Evolutionary conservation across 2,329 filamentous ascomycete genomes (phyloP).

Genomic region (Canariomyces notabilis): DNA sequence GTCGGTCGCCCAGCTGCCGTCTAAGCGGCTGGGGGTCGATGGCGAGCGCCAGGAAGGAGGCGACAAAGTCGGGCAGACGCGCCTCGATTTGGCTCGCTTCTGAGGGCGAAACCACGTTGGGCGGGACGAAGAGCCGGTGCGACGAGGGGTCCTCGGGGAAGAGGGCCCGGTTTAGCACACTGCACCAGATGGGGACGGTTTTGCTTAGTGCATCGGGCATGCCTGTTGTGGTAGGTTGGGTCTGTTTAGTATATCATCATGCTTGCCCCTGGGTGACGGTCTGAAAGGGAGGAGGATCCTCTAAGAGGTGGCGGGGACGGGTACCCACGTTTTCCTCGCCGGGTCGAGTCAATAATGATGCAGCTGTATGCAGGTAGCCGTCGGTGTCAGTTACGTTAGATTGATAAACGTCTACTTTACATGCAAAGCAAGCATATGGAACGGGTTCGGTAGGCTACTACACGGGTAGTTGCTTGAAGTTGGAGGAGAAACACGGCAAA

Average conservation of each 20-base stretch:
- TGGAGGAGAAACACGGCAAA: too few relatives aligned
- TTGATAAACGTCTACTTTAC: too few relatives aligned
- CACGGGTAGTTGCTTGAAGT: too few relatives aligned
- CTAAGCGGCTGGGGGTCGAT: constrained; percentile 54
- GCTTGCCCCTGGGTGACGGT: too few relatives aligned
- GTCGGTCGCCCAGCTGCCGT: constrained; percentile 56
- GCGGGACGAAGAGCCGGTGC: constrained; percentile 63
- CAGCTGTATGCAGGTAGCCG: constrained; percentile 39
- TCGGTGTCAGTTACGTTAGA: not conserved
- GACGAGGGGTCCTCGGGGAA: constrained; percentile 52
- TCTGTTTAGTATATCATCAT: too few relatives aligned
- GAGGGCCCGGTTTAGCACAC: constrained; percentile 73
- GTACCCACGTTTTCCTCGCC: constrained; percentile 72
- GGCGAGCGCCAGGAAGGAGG: constrained; percentile 49
- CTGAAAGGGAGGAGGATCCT: not conserved
- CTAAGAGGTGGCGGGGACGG: not conserved
- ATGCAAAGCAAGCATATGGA: too few relatives aligned
- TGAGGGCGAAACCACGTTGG: constrained; percentile 65
- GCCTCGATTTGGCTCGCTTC: constrained; percentile 75
- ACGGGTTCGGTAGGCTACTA: too few relatives aligned
- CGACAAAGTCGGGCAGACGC: constrained; percentile 52
- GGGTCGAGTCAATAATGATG: constrained; percentile 88
- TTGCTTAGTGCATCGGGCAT: constrained; percentile 95
- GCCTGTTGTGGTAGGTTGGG: constrained; percentile 36
- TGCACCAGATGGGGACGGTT: constrained; percentile 90